Evolutionary conservation across 208 protist genomes (phyloP).

Genomic region (Leishmania mexicana): DNA sequence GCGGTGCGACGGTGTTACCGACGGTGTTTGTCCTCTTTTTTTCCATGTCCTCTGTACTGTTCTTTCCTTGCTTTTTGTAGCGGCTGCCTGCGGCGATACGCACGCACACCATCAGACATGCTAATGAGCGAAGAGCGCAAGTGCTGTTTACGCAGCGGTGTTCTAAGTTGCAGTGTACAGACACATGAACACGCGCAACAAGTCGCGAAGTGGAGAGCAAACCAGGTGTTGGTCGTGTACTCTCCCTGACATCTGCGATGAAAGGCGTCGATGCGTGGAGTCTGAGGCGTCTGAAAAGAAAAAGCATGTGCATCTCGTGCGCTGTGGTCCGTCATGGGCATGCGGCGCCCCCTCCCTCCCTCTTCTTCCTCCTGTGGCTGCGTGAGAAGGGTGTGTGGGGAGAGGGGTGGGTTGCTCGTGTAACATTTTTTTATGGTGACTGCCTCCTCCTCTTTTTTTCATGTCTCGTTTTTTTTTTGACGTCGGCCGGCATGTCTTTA

Average conservation of each 20-base stretch:
- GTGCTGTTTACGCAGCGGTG: not conserved
- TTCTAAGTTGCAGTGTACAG: not conserved
- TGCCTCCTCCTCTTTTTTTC: not conserved
- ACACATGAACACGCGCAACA: not conserved
- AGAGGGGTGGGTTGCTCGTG: not conserved
- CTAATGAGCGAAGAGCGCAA: not conserved
- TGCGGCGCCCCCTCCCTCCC: not conserved
- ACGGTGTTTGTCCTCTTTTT: not conserved
- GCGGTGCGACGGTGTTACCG: not conserved
- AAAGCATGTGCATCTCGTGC: not conserved
- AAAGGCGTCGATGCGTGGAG: not conserved
- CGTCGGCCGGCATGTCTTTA: not conserved
- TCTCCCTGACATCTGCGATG: not conserved
- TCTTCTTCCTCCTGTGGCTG: not conserved
- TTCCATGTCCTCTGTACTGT: slow-evolving; percentile 12
- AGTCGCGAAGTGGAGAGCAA: not conserved
- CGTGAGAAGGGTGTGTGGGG: not conserved
- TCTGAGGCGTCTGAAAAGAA: not conserved
- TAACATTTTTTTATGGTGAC: not conserved
- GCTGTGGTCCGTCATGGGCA: too few relatives aligned
- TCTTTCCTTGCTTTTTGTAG: slow-evolving; percentile 14
- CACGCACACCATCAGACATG: not conserved
- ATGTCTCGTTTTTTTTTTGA: not conserved
- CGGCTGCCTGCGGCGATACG: not conserved
- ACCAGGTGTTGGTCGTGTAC: not conserved